phyloP scores from a whole-genome alignment of 192 early-diverging fungal species.

The Thoreauomyces humboldtii region DNA sequence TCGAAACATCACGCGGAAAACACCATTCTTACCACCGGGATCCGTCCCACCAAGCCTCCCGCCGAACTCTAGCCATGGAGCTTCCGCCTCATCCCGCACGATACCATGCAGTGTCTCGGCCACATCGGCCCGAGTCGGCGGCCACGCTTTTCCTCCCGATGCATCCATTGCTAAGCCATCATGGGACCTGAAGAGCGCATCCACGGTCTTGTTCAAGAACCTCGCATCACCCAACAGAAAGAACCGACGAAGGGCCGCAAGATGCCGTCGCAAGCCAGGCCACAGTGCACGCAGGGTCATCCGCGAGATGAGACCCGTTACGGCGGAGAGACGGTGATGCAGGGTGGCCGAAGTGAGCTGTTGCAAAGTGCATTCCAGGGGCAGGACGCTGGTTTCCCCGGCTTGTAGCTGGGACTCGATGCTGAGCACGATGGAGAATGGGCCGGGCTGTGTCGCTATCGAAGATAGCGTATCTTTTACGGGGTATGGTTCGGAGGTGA shows the following conservation, averaged over 20 bases:
- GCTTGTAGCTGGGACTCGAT: too few species aligned
- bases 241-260: conserved; percentile 14
- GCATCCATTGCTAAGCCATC: not conserved
- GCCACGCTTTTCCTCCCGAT: not conserved
- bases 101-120: conserved; percentile 5
- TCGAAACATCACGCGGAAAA: too few species aligned
- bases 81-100: not conserved
- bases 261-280: conserved; percentile 11
- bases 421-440: too few species aligned
- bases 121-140: conserved; percentile 1
- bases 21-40: conserved; percentile 12
- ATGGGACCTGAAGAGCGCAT: not conserved
- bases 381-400: too few species aligned
- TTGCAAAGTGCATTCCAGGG: too few species aligned
- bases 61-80: conserved; percentile 4
- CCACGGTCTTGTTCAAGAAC: not conserved
- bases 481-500: too few species aligned
- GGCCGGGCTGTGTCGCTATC: too few species aligned
- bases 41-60: not conserved
- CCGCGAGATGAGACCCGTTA: conserved; percentile 13
- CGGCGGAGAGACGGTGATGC: not conserved
- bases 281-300: not conserved
- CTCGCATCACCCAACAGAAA: conserved; percentile 7
- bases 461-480: too few species aligned
- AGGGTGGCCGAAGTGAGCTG: conserved; percentile 10